Evolutionary conservation across 1,284 basidiomycete species (phyloP).

Genomic region (Trametes hirsuta): DNA sequence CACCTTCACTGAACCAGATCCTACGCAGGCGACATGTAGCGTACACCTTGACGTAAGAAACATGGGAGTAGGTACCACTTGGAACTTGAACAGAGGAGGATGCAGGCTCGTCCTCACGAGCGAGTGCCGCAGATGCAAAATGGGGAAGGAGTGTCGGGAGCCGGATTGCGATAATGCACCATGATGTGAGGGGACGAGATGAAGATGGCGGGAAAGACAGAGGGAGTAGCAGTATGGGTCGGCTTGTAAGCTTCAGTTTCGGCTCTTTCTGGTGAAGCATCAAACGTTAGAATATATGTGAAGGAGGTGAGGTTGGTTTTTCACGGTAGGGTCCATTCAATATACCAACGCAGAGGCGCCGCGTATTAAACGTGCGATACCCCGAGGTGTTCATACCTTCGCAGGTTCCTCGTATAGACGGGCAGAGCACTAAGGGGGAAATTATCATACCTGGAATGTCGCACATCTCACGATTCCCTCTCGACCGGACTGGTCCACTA

Average conservation of each 20-base stretch:
- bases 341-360: not conserved
- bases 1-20: slow-evolving; percentile 75
- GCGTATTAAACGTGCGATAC: too few relatives aligned
- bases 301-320: not conserved
- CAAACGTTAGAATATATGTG: slow-evolving; percentile 4
- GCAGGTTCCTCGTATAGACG: not conserved
- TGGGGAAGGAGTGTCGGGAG: slow-evolving; percentile 64
- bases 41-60: slow-evolving; percentile 77
- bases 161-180: slow-evolving; percentile 69
- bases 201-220: slow-evolving; percentile 63
- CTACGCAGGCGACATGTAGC: slow-evolving; percentile 80
- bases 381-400: too few relatives aligned
- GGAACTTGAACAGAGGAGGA: slow-evolving; percentile 42
- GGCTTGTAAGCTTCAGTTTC: slow-evolving; percentile 45
- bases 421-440: slow-evolving; percentile 14
- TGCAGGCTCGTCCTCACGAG: slow-evolving; percentile 31
- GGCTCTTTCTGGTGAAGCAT: slow-evolving; percentile 54
- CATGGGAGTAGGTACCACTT: slow-evolving; percentile 60
- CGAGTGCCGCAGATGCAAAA: slow-evolving; percentile 56
- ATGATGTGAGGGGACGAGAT: slow-evolving; percentile 64
- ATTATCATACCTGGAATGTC: slow-evolving; percentile 73
- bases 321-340: not conserved
- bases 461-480: slow-evolving; percentile 71
- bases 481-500: slow-evolving; percentile 65
- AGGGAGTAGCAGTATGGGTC: slow-evolving; percentile 72